Conservation (phyloP, 2,329 filamentous ascomycete species). For the Ramularia collo-cygni region DNA sequence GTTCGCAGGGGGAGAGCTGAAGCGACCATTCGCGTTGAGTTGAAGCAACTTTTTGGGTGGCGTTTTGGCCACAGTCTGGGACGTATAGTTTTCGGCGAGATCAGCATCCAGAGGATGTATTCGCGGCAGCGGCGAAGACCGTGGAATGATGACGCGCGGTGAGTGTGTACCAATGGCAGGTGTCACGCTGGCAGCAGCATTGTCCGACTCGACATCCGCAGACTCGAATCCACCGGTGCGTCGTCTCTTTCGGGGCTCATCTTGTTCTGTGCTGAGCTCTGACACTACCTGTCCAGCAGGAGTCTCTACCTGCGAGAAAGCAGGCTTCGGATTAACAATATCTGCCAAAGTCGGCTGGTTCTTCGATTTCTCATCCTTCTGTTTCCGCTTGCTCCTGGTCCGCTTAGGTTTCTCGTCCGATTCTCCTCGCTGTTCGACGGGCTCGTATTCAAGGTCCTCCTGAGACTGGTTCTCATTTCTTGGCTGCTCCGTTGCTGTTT, state of each 20-base stretch:
- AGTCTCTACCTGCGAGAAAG: not conserved
- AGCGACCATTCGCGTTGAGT: slow-evolving; percentile 40
- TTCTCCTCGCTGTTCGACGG: slow-evolving; percentile 1
- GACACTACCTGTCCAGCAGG: not conserved
- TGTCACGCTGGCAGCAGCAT: too few species aligned
- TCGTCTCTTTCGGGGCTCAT: slow-evolving; percentile 32
- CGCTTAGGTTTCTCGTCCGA: slow-evolving; percentile 8
- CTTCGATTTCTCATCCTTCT: slow-evolving; percentile 17
- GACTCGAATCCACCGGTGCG: slow-evolving; percentile 28
- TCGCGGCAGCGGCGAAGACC: slow-evolving; percentile 16
- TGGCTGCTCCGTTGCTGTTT: not conserved
- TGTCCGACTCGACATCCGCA: slow-evolving; percentile 9
- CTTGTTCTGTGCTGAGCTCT: slow-evolving; percentile 15
- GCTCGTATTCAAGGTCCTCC: not conserved
- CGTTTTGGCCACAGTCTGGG: slow-evolving; percentile 1
- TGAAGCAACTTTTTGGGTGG: slow-evolving; percentile 33
- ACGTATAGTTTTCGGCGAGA: not conserved
- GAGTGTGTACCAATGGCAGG: slow-evolving; percentile 2
- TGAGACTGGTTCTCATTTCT: not conserved
- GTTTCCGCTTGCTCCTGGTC: slow-evolving; percentile 11
- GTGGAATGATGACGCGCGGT: slow-evolving; percentile 17
- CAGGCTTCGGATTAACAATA: slow-evolving; percentile 20
- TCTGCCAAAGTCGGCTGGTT: slow-evolving; percentile 26
- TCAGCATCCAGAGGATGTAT: not conserved
- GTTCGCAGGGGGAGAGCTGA: slow-evolving; percentile 37